Conservation (phyloP, 2,329 filamentous ascomycete genomes). For the Emmonsia crescens region DNA sequence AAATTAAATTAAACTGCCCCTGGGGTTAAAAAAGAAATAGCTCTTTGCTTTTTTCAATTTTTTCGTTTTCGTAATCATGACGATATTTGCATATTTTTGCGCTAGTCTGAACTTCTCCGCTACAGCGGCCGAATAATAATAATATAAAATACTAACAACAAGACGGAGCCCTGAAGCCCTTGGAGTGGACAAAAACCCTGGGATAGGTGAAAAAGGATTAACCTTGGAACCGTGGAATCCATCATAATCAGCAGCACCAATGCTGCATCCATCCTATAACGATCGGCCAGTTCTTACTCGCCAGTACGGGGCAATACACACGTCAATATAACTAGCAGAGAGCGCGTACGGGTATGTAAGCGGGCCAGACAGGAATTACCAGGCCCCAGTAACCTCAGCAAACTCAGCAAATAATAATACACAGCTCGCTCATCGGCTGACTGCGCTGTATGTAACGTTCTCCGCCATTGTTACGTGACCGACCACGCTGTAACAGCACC, state of each 20-base stretch:
- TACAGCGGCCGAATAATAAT: not conserved
- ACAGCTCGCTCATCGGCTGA: not conserved
- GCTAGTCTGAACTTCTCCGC: not conserved
- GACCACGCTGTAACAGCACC: not conserved
- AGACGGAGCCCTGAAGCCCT: no score
- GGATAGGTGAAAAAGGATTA: not conserved
- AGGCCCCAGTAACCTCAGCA: not conserved
- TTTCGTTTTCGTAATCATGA: not conserved
- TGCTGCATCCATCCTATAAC: not conserved
- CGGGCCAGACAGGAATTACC: not conserved
- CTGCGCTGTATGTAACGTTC: not conserved
- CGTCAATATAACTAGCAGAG: not conserved
- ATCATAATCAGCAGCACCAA: not conserved
- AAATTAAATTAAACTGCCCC: not conserved
- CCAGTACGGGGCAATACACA: not conserved
- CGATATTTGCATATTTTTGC: not conserved
- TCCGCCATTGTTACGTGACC: not conserved
- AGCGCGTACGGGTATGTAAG: not conserved
- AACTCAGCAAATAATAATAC: not conserved
- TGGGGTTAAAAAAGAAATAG: not conserved
- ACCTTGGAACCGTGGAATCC: not conserved
- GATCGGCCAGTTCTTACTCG: not conserved
- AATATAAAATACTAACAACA: not conserved
- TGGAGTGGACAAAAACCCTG: not conserved
- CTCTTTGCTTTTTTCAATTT: not conserved